These are phyloP conservation scores for Trametes elegans DNA, from an alignment of 768 basidiomycete species.

Conservation along the genomic window DNA sequence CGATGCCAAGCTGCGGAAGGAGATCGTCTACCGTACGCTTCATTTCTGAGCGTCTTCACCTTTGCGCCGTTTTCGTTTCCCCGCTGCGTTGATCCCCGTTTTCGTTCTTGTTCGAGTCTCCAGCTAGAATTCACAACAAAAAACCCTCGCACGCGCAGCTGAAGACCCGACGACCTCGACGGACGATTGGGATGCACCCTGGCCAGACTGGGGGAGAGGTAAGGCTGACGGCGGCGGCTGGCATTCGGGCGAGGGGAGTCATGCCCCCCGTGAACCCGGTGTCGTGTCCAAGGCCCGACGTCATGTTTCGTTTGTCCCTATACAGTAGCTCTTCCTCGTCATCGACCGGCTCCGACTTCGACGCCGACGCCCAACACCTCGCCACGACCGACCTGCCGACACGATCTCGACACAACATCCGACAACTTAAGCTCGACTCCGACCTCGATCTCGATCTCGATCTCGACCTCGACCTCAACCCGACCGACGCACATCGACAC, in stretches of 20 bases:
- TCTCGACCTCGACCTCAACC: too few species aligned
- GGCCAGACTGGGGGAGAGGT: background rate
- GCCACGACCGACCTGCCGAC: too few species aligned
- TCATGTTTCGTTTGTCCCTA: background rate
- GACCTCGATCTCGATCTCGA: too few species aligned
- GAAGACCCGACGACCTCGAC: background rate
- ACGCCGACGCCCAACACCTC: too few species aligned
- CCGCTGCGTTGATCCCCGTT: background rate
- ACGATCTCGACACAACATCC: too few species aligned
- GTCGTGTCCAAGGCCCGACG: background rate
- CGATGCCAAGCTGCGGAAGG: too few species aligned
- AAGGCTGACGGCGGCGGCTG: background rate
- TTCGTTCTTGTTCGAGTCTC: background rate
- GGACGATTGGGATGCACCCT: background rate
- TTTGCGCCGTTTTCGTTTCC: too few species aligned
- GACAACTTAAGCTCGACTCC: too few species aligned
- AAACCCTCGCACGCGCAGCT: background rate
- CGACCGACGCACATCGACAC: too few species aligned
- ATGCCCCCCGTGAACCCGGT: background rate
- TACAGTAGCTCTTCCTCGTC: background rate
- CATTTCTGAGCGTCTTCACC: too few species aligned
- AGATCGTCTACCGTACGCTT: too few species aligned
- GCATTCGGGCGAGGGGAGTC: background rate
- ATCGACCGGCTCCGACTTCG: background rate
- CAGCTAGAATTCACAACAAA: too few species aligned